Conservation (phyloP, 768 basidiomycete genomes). For the Mycena vitilis region DNA sequence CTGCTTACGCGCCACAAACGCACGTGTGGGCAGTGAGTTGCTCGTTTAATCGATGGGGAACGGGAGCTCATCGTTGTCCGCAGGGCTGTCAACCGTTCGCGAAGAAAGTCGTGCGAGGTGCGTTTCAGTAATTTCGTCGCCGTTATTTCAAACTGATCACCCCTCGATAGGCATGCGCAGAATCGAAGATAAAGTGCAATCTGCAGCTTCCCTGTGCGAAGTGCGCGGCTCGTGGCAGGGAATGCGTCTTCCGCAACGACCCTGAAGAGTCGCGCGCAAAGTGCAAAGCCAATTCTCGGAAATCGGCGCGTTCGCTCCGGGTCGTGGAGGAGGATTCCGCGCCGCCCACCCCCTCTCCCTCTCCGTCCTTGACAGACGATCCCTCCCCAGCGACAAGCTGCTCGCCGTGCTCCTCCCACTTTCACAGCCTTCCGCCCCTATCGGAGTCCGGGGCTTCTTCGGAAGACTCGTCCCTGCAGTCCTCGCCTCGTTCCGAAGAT, state of each 20-base stretch:
- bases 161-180: constrained; percentile 65
- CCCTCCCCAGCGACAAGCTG: neutral
- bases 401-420: constrained; percentile 4
- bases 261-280: constrained; percentile 56
- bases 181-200: constrained; percentile 83
- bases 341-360: neutral
- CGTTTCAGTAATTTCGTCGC: constrained; percentile 3
- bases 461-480: constrained; percentile 47
- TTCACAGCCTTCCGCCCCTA: constrained; percentile 4
- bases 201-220: constrained; percentile 75
- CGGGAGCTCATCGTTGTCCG: constrained; percentile 41
- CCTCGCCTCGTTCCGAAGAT: constrained; percentile 53
- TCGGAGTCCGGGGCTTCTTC: constrained; percentile 47
- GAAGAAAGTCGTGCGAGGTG: constrained; percentile 75
- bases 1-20: constrained; percentile 78
- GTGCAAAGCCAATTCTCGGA: constrained; percentile 54
- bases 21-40: constrained; percentile 74
- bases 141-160: constrained; percentile 2
- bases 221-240: constrained; percentile 69
- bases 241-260: constrained; percentile 72
- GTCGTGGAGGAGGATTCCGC: neutral
- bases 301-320: constrained; percentile 40
- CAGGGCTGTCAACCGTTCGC: constrained; percentile 65
- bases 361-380: neutral
- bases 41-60: neutral